Base-by-base conservation (phyloP, 768 basidiomycete species). In the Tricholoma terreum region DNA sequence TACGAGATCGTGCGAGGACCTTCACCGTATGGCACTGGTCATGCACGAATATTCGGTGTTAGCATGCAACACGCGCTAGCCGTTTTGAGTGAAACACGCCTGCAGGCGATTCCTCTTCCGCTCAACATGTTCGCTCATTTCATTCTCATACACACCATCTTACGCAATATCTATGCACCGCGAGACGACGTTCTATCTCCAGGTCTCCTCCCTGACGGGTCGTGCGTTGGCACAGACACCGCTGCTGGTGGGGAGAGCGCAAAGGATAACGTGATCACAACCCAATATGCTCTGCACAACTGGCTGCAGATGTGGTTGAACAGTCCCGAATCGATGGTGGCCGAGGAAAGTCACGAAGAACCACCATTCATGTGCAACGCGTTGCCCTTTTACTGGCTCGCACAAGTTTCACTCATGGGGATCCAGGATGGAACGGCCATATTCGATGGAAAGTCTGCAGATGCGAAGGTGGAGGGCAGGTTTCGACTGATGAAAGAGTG, bases 311-410 rank as follows among this genome's bases (percentile, higher is more conserved):
- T 79, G 67, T 85, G 84, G 84, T 67, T 73, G 45, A 67, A 69
- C 31, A 73, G 68, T 58, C 75, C 75, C 8, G 73, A 75, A 54
- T 67, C 69, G 11, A 63, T 68, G 34, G 61, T 62, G 4, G 61
- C 65, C 19, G 68, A 72, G 56, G 65, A 67, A 43, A 60, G 62
- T 43, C 55, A 52, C 11, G 64, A 69, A 12, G 73, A 71, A 40
- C 71, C 71, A 9, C 69, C 77, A 4, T 79, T 80, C 65, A 64
- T 77, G 15, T 73, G 65, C 58, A 71, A 80, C 57, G 80, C 79
- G 15, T 67, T 84, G 10, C 83, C 84, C 9, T 83, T 83, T 67
- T 86, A 84, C 67, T 86, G 84, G 84, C 76, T 86, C 27, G 83
- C 80, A 12, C 79, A 84, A 65, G 76, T 83, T 35, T 75, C 80